phyloP scores from a whole-genome alignment of 2,329 filamentous ascomycete genomes.

The Pseudocercospora fuligena region DNA sequence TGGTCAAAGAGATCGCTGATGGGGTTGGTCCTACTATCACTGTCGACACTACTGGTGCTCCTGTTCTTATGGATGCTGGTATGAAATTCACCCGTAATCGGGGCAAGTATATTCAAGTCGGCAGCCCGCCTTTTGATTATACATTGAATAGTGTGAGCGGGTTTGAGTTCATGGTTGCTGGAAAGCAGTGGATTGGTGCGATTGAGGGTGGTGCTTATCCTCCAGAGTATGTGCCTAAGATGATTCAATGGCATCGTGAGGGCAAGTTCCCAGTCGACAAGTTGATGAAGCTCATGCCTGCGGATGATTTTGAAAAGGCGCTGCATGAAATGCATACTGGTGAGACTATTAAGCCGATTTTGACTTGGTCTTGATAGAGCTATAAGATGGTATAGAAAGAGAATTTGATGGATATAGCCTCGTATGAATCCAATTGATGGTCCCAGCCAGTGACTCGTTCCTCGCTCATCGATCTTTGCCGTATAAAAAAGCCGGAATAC shows the following conservation, averaged over 20 bases:
- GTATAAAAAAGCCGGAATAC: neutral
- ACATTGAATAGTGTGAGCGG: constrained; percentile 49
- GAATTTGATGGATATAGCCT: neutral
- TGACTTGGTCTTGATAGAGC: constrained; percentile 42
- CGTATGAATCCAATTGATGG: neutral
- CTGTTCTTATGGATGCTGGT: constrained; percentile 49
- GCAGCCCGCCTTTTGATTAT: constrained; percentile 51
- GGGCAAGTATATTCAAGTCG: constrained; percentile 58
- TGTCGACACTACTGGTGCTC: constrained; percentile 58
- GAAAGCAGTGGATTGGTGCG: constrained; percentile 56
- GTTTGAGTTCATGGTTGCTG: constrained; percentile 53
- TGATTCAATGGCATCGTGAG: constrained; percentile 56
- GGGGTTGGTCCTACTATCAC: constrained; percentile 51
- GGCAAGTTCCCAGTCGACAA: constrained; percentile 55
- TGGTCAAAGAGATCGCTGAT: constrained; percentile 43
- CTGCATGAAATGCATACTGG: constrained; percentile 49
- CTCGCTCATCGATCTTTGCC: neutral
- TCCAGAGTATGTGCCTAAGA: constrained; percentile 50
- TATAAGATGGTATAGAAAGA: neutral
- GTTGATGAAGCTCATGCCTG: constrained; percentile 52
- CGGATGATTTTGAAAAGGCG: constrained; percentile 47
- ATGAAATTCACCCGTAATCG: constrained; percentile 50
- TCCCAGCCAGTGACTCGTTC: neutral
- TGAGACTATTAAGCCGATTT: constrained; percentile 49
- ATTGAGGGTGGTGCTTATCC: constrained; percentile 53